These are phyloP conservation scores for Spizellomyces punctatus DNA, from an alignment of 192 early-diverging fungal genomes.

Conservation along the genomic window DNA sequence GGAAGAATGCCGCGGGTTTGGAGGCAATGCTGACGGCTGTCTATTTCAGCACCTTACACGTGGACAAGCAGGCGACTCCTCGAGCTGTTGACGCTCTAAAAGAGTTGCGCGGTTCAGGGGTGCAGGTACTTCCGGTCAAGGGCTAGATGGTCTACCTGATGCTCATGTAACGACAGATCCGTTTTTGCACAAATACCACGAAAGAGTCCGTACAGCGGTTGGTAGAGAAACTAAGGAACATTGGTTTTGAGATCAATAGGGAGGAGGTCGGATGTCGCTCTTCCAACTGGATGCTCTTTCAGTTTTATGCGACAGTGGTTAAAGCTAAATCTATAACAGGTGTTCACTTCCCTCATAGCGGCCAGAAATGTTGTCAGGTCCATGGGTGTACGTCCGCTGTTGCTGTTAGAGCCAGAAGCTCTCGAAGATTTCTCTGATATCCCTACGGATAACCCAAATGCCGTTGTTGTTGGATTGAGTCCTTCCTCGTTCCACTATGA, in stretches of 20 bases:
- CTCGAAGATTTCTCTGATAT: slow-evolving; percentile 71
- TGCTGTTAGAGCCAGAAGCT: slow-evolving; percentile 77
- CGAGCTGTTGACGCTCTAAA: neutral
- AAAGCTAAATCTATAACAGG: neutral
- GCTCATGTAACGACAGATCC: slow-evolving; percentile 31
- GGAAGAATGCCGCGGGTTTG: neutral
- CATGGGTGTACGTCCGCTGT: slow-evolving; percentile 61
- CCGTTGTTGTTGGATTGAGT: slow-evolving; percentile 83
- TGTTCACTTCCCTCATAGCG: slow-evolving; percentile 82
- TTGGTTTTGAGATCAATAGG: slow-evolving; percentile 71
- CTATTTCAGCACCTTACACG: slow-evolving; percentile 10
- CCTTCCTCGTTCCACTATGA: slow-evolving; percentile 72
- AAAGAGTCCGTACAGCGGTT: slow-evolving; percentile 66
- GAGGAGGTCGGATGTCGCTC: slow-evolving; percentile 44
- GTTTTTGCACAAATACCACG: slow-evolving; percentile 91
- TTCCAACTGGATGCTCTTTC: neutral
- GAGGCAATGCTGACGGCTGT: no score
- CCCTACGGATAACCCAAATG: slow-evolving; percentile 57
- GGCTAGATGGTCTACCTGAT: neutral
- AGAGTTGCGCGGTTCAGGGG: neutral
- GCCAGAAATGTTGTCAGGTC: slow-evolving; percentile 65
- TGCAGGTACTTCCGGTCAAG: neutral
- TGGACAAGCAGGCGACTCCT: neutral
- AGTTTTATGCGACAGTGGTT: neutral
- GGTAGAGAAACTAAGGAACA: slow-evolving; percentile 53